Evolutionary conservation across 495 filamentous ascomycete species (phyloP).

Genomic region (Penicillium angulare): DNA sequence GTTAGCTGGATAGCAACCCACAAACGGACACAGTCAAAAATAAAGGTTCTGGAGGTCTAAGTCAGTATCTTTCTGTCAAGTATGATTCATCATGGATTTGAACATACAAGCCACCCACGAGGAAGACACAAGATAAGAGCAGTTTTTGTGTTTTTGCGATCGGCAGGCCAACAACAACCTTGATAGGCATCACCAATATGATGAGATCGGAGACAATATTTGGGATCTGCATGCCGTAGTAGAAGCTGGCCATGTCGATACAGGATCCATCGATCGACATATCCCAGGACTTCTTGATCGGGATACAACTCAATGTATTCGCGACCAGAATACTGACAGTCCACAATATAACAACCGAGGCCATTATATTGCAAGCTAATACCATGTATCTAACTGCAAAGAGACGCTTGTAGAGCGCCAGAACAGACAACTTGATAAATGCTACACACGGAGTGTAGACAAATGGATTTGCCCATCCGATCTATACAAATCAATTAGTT

Average conservation of each 20-base stretch:
- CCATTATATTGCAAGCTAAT: slow-evolving; percentile 24
- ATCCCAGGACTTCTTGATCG: slow-evolving; percentile 33
- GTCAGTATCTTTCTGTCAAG: neutral
- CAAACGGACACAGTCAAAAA: slow-evolving; percentile 21
- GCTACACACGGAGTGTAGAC: slow-evolving; percentile 29
- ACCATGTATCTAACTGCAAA: slow-evolving; percentile 31
- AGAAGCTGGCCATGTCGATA: slow-evolving; percentile 27
- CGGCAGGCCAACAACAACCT: slow-evolving; percentile 40
- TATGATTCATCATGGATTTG: neutral
- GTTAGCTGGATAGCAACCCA: slow-evolving; percentile 20
- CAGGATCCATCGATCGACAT: slow-evolving; percentile 24
- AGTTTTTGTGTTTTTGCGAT: slow-evolving; percentile 36
- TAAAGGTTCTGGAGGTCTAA: slow-evolving; percentile 11
- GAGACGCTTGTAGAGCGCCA: slow-evolving; percentile 40
- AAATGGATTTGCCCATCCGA: slow-evolving; percentile 30
- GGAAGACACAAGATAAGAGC: slow-evolving; percentile 39
- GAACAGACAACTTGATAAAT: slow-evolving; percentile 44
- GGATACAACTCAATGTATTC: slow-evolving; percentile 32
- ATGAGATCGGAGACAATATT: slow-evolving; percentile 42
- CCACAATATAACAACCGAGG: slow-evolving; percentile 31
- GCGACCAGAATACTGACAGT: slow-evolving; percentile 24
- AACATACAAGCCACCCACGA: slow-evolving; percentile 38
- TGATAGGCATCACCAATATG: slow-evolving; percentile 48
- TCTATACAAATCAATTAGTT: no score
- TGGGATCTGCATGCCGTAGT: slow-evolving; percentile 36